A percentile compares a stretch with the other conserved stretches of the same genome.
These are phyloP conservation scores for Coffea humblotiana DNA, from an alignment of 305 asterid species.

Conservation along the genomic window DNA sequence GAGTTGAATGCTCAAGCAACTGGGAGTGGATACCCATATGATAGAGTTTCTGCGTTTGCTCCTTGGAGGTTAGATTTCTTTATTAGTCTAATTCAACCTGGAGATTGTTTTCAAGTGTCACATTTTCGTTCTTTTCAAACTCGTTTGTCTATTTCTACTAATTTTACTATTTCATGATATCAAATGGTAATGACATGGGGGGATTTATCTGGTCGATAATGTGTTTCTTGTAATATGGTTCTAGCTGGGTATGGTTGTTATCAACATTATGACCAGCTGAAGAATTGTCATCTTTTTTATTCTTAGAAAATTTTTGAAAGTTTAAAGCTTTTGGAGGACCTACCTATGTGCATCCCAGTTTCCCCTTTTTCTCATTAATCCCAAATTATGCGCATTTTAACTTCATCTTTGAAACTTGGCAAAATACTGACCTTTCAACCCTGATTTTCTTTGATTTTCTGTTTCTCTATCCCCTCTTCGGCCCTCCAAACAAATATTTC, in stretches of 20 bases:
- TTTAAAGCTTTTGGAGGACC: neutral
- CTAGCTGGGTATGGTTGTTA: neutral
- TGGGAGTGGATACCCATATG: neutral
- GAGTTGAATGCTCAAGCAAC: neutral
- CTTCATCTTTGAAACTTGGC: neutral
- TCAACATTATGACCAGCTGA: neutral
- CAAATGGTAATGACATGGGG: neutral
- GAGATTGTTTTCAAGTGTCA: neutral
- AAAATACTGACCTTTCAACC: neutral
- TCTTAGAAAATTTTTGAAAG: neutral
- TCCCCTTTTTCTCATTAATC: neutral
- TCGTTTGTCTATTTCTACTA: neutral
- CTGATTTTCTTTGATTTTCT: constrained; percentile 9
- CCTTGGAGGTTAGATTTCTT: neutral
- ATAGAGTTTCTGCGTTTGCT: neutral
- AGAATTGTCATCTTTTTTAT: neutral
- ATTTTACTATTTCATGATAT: too few relatives aligned
- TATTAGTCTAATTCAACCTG: neutral
- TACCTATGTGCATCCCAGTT: neutral
- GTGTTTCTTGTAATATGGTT: neutral
- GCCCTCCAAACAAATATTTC: neutral
- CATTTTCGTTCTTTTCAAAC: neutral
- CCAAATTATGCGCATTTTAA: neutral
- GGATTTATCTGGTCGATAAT: neutral
- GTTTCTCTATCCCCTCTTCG: constrained; percentile 9